Evolutionary conservation across 2,329 filamentous ascomycete species (phyloP), one percentile per base, ranked within the genome.

Genomic region (Pyrenophora seminiperda): DNA sequence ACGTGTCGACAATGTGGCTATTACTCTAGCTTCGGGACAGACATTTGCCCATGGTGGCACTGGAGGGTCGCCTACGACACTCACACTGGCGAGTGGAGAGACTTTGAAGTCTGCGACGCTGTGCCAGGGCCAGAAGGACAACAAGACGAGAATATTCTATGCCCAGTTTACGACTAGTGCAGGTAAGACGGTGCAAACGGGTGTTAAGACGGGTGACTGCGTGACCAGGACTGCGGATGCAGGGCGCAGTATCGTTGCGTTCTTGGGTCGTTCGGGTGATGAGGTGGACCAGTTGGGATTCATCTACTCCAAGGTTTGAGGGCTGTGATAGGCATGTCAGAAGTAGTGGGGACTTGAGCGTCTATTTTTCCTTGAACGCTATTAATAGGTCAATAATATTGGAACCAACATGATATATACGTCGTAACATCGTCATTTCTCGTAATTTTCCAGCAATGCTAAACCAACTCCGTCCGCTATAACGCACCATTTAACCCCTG

Each of bases 241-340:
- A 1, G 81, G 79, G 2, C 82, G 77, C 74, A 76, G 76, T 42
- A 78, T 83, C 62, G 76, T 81, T n/a, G 81, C 81, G 3, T 82
- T 78, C 56, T 61, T 78, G 44, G 81, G 81, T 13, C 76, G 80
- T 60, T 70, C 63, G 51, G 82, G 80, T 0, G 79, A 82, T 49
- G 81, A 84, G 68, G 61, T 85, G 36, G 82, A 85, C 63, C 77
- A 79, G 64, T 60, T 85, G 30, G 81, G 70, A 0, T 65, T 76
- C 33, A 50, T 69, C 5, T 69, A 58, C 50, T 54, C 49, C n/a
- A 63, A 59, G 19, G 20, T 30, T 32, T 46, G 19, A 22, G n/a
- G 17, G 3, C 24, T 27, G 11, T 27, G 11, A 10, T 17, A 9
- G 31, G 20, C 7, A 22, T 27, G 24, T 27, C 7, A 4, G 7